Conservation (phyloP, 75 land plant species). For the Cunninghamia lanceolata region DNA sequence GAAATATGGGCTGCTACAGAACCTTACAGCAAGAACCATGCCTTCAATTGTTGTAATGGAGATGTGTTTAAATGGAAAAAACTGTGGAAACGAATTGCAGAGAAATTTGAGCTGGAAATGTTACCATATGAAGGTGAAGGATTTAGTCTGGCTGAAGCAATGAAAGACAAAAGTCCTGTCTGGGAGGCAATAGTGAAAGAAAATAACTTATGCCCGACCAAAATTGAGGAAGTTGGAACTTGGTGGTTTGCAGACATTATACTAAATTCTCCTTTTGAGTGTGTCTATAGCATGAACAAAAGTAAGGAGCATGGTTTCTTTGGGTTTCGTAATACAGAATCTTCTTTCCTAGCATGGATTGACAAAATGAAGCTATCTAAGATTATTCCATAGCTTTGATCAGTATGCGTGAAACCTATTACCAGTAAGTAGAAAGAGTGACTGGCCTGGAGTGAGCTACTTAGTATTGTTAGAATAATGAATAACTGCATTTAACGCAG, state of each 20-base stretch:
- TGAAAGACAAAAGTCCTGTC: conserved; percentile 59
- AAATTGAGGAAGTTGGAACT: conserved; percentile 55
- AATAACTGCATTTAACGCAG: too few relatives aligned
- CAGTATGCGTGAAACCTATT: neutral
- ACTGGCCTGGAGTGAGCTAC: neutral
- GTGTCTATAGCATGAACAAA: conserved; percentile 69
- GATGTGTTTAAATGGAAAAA: conserved; percentile 75
- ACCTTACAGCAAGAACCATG: conserved; percentile 68
- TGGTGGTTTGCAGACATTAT: conserved; percentile 68
- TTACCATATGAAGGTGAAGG: conserved; percentile 19
- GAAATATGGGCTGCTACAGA: conserved; percentile 83
- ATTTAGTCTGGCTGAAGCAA: conserved; percentile 43
- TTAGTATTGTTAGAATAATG: too few relatives aligned
- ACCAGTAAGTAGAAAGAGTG: neutral
- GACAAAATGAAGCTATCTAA: conserved; percentile 67
- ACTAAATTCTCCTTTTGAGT: conserved; percentile 12
- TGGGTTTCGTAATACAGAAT: conserved; percentile 65
- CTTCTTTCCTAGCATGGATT: conserved; percentile 50
- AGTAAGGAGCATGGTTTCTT: conserved; percentile 83
- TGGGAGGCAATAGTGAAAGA: conserved; percentile 80
- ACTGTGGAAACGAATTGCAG: conserved; percentile 66
- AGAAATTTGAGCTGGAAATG: conserved; percentile 54
- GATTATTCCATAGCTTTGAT: conserved; percentile 50
- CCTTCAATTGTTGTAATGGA: conserved; percentile 73
- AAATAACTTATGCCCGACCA: conserved; percentile 35